Percentiles rank a stretch among this genome's conserved stretches.
Evolutionary conservation across 106 monocot species (phyloP).

Genomic region (Dendrobium catenatum): DNA sequence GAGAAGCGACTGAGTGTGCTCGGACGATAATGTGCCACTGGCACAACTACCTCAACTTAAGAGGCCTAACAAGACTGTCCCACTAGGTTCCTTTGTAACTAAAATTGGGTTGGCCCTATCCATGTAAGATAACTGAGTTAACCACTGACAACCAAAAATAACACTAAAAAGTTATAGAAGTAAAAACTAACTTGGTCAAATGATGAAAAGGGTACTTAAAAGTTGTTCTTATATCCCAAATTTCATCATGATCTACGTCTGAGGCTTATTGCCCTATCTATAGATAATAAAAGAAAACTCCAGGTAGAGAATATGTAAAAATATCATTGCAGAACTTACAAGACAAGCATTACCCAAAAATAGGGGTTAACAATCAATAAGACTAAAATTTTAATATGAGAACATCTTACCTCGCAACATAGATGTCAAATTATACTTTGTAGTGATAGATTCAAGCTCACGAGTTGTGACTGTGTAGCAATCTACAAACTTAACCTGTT

Average conservation of each 20-base stretch:
- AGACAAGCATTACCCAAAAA: not conserved
- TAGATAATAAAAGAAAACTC: not conserved
- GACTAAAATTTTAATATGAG: not conserved
- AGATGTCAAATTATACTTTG: constrained; percentile 67
- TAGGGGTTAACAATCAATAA: not conserved
- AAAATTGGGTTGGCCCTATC: not conserved
- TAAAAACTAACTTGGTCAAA: not conserved
- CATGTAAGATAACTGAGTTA: not conserved
- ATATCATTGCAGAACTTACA: not conserved
- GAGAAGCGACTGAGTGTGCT: too few species aligned
- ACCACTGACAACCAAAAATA: too few species aligned
- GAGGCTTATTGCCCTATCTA: not conserved
- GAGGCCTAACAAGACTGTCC: not conserved
- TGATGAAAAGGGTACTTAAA: not conserved
- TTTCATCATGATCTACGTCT: not conserved
- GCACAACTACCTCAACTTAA: not conserved
- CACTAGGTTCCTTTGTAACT: not conserved
- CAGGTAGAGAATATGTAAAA: not conserved
- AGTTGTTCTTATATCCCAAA: not conserved
- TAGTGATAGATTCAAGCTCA: constrained; percentile 67
- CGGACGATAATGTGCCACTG: too few species aligned
- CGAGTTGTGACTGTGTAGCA: constrained; percentile 62
- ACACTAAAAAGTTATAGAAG: not conserved
- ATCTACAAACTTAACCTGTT: constrained; percentile 80
- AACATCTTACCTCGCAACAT: constrained; percentile 57